Evolutionary conservation across 805 yeast species (phyloP).

Genomic region (Hagleromyces aurorensis): DNA sequence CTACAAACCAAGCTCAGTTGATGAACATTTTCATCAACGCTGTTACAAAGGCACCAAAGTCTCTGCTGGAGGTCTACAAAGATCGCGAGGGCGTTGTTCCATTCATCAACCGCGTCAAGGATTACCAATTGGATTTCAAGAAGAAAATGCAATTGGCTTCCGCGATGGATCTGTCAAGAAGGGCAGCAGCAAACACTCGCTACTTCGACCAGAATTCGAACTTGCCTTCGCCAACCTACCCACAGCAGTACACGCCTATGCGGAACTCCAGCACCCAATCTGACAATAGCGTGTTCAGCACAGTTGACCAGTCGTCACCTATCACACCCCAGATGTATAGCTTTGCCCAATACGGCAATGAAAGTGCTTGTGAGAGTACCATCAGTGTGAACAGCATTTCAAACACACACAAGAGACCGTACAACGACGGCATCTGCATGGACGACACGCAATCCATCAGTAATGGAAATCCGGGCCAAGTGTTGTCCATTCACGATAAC

Average conservation of each 20-base stretch:
- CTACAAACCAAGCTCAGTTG: conserved; percentile 17
- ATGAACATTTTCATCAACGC: conserved; percentile 22
- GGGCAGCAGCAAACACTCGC: conserved; percentile 11
- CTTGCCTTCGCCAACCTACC: conserved; percentile 26
- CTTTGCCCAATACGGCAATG: conserved; percentile 22
- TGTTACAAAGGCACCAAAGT: conserved; percentile 18
- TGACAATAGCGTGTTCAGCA: conserved; percentile 28
- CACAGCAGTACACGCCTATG: conserved; percentile 27
- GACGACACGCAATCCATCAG: conserved; percentile 3
- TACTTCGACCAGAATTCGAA: conserved; percentile 17
- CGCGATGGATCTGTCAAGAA: conserved; percentile 19
- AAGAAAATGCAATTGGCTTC: conserved; percentile 23
- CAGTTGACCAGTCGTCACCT: conserved; percentile 25
- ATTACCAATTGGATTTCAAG: conserved; percentile 19
- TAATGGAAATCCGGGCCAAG: conserved; percentile 2
- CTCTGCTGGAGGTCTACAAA: conserved; percentile 19
- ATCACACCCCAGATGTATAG: conserved; percentile 29
- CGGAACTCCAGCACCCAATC: conserved; percentile 28
- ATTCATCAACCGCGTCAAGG: conserved; percentile 19
- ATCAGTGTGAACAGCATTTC: conserved; percentile 25
- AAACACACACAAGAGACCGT: conserved; percentile 6
- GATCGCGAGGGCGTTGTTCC: conserved; percentile 18
- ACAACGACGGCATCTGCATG: conserved; percentile 4
- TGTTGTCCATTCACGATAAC: conserved; percentile 11
- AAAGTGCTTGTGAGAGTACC: conserved; percentile 24